Base-by-base conservation (phyloP, 139 green algal species). In the Astrephomene gubernaculifera region DNA sequence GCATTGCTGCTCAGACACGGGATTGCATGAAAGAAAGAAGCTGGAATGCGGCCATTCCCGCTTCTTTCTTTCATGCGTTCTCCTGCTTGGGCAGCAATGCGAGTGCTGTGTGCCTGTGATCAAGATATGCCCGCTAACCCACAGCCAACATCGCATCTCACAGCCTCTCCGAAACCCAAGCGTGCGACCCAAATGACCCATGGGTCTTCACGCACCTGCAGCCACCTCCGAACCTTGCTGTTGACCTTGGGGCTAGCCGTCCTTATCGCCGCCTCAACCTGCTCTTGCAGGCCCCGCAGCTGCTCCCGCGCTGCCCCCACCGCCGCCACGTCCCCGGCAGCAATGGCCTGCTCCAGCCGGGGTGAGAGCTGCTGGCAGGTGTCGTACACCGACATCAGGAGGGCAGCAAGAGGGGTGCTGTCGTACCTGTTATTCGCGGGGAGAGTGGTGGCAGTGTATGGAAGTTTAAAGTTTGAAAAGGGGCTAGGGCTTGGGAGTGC, bases 201-300 rank as follows among this genome's bases (percentile, higher is more conserved):
- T n/a, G n/a, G n/a, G n/a, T n/a, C n/a, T n/a, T n/a, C n/a, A 45
- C 35, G 36, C 54, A 91, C 87, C 87, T 89, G 86, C 52, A 92
- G 71, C 86, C 86, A 92, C 5, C 82, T 43, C 4, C 79, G 71
- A 14, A 71, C 53, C 38, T 87, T 87, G 44, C 64, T 36, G 72
- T 71, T 87, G 12, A 70, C 53, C 69, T 80, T 79, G 14, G 76
- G 76, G 53, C 81, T 79, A 5, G 76, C 86, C 2, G 35, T 31
- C 7, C 86, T 64, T 57, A 92, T 45, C 9, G 61, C 82, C 0
- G 41, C 82, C 74, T 92, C 89, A 24, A 90, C 35, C 52, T 69
- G 19, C 4, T 73, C 74, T 49, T 82, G 74, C 81, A 86, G 27
- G 35, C 25, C 25, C 75, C 49, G n/a, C 67, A 92, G 82, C 89